Evolutionary conservation across 148 eudicot genomes (phyloP), one percentile per base, ranked within the genome.

Genomic region (Spergularia marina): DNA sequence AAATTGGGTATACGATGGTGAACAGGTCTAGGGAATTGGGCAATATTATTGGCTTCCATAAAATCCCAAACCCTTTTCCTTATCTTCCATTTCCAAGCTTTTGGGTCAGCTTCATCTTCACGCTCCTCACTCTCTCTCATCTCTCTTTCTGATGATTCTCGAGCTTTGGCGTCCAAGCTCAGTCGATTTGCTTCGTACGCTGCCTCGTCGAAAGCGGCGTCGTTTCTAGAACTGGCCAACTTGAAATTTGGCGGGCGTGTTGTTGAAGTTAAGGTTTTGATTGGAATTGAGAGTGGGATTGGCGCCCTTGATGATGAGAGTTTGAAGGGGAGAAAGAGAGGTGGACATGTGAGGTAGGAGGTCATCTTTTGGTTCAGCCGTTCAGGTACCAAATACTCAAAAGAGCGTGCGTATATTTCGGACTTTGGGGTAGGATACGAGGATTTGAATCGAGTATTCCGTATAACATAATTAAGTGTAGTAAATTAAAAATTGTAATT

Each of bases 1-100:
- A 94, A 94, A 79, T 91, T 94, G 72, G 98, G 98, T 17, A 94
- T 94, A 7, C 98, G 88, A 62, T 94, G 97, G 72, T 94, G 97
- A 84, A 94, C 98, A 53, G 98, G 97, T 30, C 98, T 76, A 14
- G 98, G 98, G 70, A 91, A 91, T 71, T 83, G 93, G 6, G 98
- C 98, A 44, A 94, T 85, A 36, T 91, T 82, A 8, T 59, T 77
- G 9, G 89, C 90, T 81, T 94, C 98, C 98, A 94, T 90, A 20
- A 77, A 71, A 73, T 94, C 95, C 98, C 98, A 94, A 69, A 94
- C 87, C 87, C 93, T 79, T 70, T 86, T 91, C 25, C 98, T 77
- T 41, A 91, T 90, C 55, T 41, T 82, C 97, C 98, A 94, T 81
- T 94, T 94, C 98, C 98, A 94, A 2, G 95, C 98, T 73, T 74